Conservation (phyloP, 1,139 yeast species). For the Blastobotrys ciferrii region DNA sequence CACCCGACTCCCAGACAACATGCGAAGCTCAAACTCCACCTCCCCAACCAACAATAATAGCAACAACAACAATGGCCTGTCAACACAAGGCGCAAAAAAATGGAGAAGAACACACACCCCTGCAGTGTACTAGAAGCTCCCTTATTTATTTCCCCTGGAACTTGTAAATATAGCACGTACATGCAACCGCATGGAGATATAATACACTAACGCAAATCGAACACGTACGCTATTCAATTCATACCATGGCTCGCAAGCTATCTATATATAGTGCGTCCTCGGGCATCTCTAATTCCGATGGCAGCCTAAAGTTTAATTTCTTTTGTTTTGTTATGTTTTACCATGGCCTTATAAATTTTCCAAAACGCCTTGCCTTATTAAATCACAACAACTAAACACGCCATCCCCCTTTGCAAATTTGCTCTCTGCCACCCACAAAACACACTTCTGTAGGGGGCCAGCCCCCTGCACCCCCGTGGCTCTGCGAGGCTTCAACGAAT, state of each 20-base stretch:
- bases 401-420: too few relatives aligned
- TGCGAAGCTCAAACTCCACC: background rate
- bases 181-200: background rate
- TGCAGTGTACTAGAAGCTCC: background rate
- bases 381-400: too few relatives aligned
- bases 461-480: too few relatives aligned
- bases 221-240: background rate
- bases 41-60: background rate
- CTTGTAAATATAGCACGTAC: background rate
- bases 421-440: too few relatives aligned
- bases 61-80: background rate
- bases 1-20: background rate
- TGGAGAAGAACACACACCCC: slow-evolving; percentile 8
- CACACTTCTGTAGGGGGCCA: too few relatives aligned
- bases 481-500: too few relatives aligned
- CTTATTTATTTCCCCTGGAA: background rate
- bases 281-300: too few relatives aligned
- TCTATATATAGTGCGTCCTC: too few relatives aligned
- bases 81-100: slow-evolving; percentile 9
- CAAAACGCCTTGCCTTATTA: too few relatives aligned
- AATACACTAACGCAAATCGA: background rate
- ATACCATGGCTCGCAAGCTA: background rate
- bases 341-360: too few relatives aligned
- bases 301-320: too few relatives aligned
- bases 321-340: too few relatives aligned